Base-by-base conservation (phyloP, 2,329 filamentous ascomycete species). In the Trichoderma gracile region DNA sequence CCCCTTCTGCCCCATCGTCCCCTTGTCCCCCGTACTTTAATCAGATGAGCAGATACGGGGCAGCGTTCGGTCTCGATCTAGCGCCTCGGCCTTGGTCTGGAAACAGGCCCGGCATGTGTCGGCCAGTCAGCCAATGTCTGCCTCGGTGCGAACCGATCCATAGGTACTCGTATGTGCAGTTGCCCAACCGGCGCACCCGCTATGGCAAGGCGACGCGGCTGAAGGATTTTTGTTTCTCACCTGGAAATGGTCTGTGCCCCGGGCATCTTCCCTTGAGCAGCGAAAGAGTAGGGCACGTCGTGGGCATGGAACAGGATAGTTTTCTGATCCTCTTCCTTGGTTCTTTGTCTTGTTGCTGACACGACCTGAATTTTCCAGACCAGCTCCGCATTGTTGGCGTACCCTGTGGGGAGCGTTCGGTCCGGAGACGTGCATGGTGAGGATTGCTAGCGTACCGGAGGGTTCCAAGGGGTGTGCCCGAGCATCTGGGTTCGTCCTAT, bases 351-450 rank as follows among this genome's bases (percentile, higher is more conserved):
- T 61, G 25, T 25, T 33, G 33, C 52, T 33, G 53, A 62, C 49
- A 47, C 54, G 58, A 62, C 58, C 49, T 53, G 58, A 62, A 62
- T 54, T 62, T 62, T 62, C 40, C 40, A 46, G 58, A 53, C 25
- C 19, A 53, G 58, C 58, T 62, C 49, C 47, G 58, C 58, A 38
- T 62, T 60, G 57, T 60, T 47, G 58, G 49, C 58, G 58, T 45
- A 27, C 23, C 33, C 25, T 54, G 58, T 52, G 47, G 46, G 19
- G 55, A n/a, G 63, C 50, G 63, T 65, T 65, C 63, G 63, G 55
- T 42, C 63, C 63, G 63, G 63, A 65, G 56, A 61, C 63, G 63
- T 55, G 63, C 63, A 61, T 65, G 50, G 56, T 55, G 40, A 53
- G 45, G 62, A 54, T 52, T 50, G 62, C 53, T 63, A 55, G 62